phyloP scores from a whole-genome alignment of 805 yeast genomes.

The Candida nitratophila region DNA sequence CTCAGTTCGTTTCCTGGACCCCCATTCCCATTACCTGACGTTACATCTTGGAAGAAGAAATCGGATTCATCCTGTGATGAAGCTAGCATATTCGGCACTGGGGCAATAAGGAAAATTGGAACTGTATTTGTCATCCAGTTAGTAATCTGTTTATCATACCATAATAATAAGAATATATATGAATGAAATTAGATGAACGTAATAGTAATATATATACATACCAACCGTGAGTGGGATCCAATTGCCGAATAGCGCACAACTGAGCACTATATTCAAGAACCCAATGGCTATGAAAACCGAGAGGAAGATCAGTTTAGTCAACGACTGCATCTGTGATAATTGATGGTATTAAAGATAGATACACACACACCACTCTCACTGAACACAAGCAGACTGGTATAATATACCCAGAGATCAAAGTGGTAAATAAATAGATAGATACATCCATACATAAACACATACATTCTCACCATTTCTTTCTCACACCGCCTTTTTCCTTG shows the following conservation, averaged over 20 bases:
- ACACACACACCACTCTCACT: neutral
- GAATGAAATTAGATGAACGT: neutral
- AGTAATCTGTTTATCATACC: no score
- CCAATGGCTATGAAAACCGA: slow-evolving; percentile 81
- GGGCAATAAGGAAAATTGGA: slow-evolving; percentile 26
- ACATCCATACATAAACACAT: no score
- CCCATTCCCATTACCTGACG: slow-evolving; percentile 12
- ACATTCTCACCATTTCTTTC: no score
- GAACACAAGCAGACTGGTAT: no score
- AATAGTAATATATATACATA: slow-evolving; percentile 21
- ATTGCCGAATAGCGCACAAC: slow-evolving; percentile 80
- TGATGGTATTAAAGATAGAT: neutral
- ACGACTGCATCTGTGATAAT: slow-evolving; percentile 29
- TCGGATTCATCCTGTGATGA: slow-evolving; percentile 21
- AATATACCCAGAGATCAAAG: no score
- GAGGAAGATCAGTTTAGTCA: slow-evolving; percentile 68
- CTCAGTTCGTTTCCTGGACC: slow-evolving; percentile 14
- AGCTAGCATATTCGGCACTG: slow-evolving; percentile 27
- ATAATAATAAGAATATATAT: no score
- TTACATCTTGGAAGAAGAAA: slow-evolving; percentile 19
- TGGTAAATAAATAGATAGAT: no score
- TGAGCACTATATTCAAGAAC: slow-evolving; percentile 76
- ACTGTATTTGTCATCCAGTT: slow-evolving; percentile 10
- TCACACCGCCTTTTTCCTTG: no score
- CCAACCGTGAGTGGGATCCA: slow-evolving; percentile 84